Percentiles rank a stretch among this genome's conserved stretches.
Conservation (phyloP, 2,329 filamentous ascomycete species). For the Thielaviopsis musarum region DNA sequence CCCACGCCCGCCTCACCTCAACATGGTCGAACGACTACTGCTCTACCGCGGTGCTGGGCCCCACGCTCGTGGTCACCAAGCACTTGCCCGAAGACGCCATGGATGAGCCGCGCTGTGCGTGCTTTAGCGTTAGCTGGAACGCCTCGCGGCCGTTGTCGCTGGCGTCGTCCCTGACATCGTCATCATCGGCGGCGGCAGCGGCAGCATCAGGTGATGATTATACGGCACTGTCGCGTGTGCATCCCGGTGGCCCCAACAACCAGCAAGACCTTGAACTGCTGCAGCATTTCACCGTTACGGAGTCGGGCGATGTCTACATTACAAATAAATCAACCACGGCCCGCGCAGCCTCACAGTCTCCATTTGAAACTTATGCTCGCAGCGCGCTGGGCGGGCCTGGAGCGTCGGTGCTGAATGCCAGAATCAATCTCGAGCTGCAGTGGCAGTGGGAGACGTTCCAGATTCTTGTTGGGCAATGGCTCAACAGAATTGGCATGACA, state of each 20-base stretch:
- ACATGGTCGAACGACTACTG: constrained; percentile 1
- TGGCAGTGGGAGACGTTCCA: constrained; percentile 10
- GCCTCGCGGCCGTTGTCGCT: neutral
- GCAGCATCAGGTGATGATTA: neutral
- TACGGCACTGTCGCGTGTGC: neutral
- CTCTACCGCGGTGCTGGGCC: neutral
- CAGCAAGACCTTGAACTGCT: no score
- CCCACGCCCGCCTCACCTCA: neutral
- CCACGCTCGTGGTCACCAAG: neutral
- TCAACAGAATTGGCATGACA: constrained; percentile 7
- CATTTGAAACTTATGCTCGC: neutral
- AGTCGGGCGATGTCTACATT: constrained; percentile 3
- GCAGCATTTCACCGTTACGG: constrained; percentile 1
- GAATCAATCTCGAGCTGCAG: constrained; percentile 5
- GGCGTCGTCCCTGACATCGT: neutral
- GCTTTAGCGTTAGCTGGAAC: constrained; percentile 7
- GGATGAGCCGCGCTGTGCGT: neutral
- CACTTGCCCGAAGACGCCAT: neutral
- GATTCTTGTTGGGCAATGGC: constrained; percentile 8
- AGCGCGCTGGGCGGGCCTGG: neutral
- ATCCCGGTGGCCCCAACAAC: neutral
- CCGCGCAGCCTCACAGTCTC: constrained; percentile 1
- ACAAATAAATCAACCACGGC: neutral
- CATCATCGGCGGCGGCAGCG: neutral
- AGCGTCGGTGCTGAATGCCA: constrained; percentile 1